A percentile compares a stretch with the other conserved stretches of the same genome.
phyloP scores from a whole-genome alignment of 2,329 filamentous ascomycete genomes.

The Dactylonectria estremocensis region DNA sequence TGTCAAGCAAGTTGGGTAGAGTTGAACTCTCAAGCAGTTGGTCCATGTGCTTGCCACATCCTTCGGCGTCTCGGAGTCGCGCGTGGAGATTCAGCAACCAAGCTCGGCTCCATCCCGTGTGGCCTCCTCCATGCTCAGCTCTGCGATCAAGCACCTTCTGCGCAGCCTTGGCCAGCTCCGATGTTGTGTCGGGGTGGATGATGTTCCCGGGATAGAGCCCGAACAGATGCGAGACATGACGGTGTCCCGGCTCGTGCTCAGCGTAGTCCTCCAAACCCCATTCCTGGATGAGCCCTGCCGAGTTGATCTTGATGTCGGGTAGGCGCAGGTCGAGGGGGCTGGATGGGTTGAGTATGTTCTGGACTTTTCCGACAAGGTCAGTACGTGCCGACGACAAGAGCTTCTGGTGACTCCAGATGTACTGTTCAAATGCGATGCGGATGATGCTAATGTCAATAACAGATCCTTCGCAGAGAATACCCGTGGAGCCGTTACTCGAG shows the following conservation, averaged over 20 bases:
- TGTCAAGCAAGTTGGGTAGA: conserved; percentile 39
- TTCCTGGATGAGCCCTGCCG: conserved; percentile 54
- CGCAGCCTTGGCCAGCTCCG: conserved; percentile 48
- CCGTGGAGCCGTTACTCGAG: conserved; percentile 26
- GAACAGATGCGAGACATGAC: conserved; percentile 66
- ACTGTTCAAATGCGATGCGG: conserved; percentile 41
- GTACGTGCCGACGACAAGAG: conserved; percentile 18
- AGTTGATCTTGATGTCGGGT: conserved; percentile 33
- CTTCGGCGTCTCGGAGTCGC: conserved; percentile 51
- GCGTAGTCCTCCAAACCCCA: conserved; percentile 56
- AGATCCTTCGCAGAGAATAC: conserved; percentile 46
- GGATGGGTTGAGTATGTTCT: conserved; percentile 7
- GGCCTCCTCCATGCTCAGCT: conserved; percentile 56
- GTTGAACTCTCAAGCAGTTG: conserved; percentile 36
- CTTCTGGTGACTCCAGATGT: conserved; percentile 34
- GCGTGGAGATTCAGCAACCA: conserved; percentile 67
- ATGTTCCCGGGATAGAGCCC: conserved; percentile 61
- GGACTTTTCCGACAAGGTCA: neutral
- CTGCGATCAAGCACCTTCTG: conserved; percentile 48
- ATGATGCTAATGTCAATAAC: conserved; percentile 45
- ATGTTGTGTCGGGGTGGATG: conserved; percentile 36
- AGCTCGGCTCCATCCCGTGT: conserved; percentile 67
- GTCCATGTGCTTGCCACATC: conserved; percentile 37
- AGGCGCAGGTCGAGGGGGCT: conserved; percentile 19
- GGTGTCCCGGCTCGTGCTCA: conserved; percentile 63